These are phyloP conservation scores for Phoenix dactylifera DNA, from an alignment of 176 grass and related monocot species.

Conservation along the genomic window DNA sequence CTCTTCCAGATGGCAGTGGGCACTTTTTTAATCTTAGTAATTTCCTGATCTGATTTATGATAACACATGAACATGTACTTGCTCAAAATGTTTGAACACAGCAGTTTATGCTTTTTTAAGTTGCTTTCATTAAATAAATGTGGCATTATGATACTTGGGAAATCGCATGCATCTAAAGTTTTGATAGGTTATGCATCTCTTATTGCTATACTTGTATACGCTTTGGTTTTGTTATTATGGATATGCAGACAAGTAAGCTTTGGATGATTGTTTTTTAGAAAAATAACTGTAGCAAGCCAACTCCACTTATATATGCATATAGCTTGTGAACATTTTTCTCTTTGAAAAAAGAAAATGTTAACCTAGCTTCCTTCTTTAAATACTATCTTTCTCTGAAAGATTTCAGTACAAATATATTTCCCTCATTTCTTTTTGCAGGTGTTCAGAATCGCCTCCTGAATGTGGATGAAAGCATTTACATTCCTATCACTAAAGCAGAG, in stretches of 20 bases:
- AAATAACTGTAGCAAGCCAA: too few relatives aligned
- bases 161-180: neutral
- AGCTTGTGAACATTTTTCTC: too few relatives aligned
- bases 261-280: too few relatives aligned
- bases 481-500: slow-evolving; percentile 79
- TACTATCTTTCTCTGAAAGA: neutral
- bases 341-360: too few relatives aligned
- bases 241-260: too few relatives aligned
- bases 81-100: neutral
- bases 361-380: neutral
- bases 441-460: slow-evolving; percentile 82
- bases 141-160: neutral
- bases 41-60: neutral
- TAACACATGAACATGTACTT: neutral
- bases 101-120: neutral
- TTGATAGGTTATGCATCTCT: too few relatives aligned
- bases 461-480: slow-evolving; percentile 85
- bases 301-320: too few relatives aligned
- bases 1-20: slow-evolving; percentile 89
- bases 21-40: slow-evolving; percentile 98
- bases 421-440: slow-evolving; percentile 29
- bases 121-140: neutral
- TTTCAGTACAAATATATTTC: neutral
- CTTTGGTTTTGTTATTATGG: too few relatives aligned
- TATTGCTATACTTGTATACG: too few relatives aligned